Percentiles rank a stretch among this genome's conserved stretches.
phyloP scores from a whole-genome alignment of 1,284 basidiomycete genomes.

The Malassezia equina region DNA sequence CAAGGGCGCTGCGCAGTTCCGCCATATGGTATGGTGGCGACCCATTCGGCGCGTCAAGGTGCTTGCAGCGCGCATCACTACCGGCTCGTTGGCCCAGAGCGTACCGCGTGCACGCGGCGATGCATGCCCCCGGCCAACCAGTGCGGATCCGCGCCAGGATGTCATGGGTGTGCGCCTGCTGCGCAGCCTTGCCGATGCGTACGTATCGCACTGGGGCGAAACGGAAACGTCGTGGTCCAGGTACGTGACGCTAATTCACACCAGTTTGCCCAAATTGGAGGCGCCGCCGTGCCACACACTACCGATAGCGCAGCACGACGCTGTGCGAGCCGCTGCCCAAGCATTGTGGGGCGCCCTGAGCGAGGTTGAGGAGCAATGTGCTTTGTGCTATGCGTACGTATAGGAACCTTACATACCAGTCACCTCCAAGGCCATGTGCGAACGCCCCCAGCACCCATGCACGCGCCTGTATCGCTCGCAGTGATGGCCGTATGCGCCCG shows the following conservation, averaged over 20 bases:
- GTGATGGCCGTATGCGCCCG: conserved; percentile 8
- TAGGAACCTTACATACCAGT: neutral
- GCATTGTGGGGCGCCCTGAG: neutral
- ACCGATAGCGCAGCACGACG: neutral
- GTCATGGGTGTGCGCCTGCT: neutral
- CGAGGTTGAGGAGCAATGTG: neutral
- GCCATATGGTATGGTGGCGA: conserved; percentile 18
- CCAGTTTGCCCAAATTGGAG: conserved; percentile 6
- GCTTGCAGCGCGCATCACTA: conserved; percentile 1
- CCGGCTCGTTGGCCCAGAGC: conserved; percentile 1
- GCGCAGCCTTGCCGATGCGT: neutral
- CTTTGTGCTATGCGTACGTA: conserved; percentile 2
- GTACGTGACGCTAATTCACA: neutral
- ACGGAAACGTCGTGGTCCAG: neutral
- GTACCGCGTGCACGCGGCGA: conserved; percentile 4
- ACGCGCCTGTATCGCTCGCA: conserved; percentile 7
- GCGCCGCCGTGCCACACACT: neutral
- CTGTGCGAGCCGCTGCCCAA: neutral
- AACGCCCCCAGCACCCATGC: conserved; percentile 16
- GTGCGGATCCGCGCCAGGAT: neutral
- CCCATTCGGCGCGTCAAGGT: conserved; percentile 7
- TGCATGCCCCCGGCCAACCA: too few relatives aligned
- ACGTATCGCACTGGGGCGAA: conserved; percentile 8
- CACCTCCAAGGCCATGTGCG: conserved; percentile 4
- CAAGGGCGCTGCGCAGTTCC: conserved; percentile 10